These are phyloP conservation scores for Lepidium africanum DNA, from an alignment of 345 rosid genomes.

Conservation along the genomic window DNA sequence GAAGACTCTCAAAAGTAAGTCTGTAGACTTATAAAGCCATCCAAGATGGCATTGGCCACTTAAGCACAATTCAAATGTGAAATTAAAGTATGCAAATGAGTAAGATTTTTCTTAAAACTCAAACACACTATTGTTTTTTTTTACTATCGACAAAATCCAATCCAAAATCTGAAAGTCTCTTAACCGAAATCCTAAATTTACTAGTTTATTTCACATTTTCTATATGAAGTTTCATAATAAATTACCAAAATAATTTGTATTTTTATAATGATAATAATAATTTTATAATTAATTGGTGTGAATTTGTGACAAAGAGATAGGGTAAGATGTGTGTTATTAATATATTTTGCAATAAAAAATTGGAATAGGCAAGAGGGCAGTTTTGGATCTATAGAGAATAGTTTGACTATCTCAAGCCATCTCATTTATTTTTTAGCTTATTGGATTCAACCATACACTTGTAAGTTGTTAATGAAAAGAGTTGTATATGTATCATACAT, in stretches of 20 bases:
- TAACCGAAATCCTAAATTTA: too few species aligned
- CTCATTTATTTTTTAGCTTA: background rate
- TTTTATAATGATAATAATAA: background rate
- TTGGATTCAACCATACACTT: conserved; percentile 17
- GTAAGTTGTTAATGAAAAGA: conserved; percentile 16
- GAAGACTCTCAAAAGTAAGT: conserved; percentile 25
- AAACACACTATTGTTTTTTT: too few species aligned
- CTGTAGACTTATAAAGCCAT: conserved; percentile 21
- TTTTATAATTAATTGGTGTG: background rate
- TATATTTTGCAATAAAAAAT: too few species aligned
- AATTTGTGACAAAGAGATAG: background rate
- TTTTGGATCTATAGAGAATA: conserved; percentile 13
- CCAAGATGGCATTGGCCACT: conserved; percentile 3
- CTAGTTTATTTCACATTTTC: too few species aligned
- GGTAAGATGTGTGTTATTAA: conserved; percentile 8
- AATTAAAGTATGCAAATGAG: background rate
- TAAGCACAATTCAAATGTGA: background rate
- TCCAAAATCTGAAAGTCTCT: too few species aligned
- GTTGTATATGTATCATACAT: conserved; percentile 18
- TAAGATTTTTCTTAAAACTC: conserved; percentile 8
- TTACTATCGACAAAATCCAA: too few species aligned
- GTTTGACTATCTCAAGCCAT: conserved; percentile 26
- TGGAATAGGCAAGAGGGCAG: background rate
- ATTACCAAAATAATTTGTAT: background rate
- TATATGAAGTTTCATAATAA: background rate